A percentile compares a stretch with the other conserved stretches of the same genome.
phyloP scores from a whole-genome alignment of 1,139 yeast species.

The Lodderomyces parapsilosis region DNA sequence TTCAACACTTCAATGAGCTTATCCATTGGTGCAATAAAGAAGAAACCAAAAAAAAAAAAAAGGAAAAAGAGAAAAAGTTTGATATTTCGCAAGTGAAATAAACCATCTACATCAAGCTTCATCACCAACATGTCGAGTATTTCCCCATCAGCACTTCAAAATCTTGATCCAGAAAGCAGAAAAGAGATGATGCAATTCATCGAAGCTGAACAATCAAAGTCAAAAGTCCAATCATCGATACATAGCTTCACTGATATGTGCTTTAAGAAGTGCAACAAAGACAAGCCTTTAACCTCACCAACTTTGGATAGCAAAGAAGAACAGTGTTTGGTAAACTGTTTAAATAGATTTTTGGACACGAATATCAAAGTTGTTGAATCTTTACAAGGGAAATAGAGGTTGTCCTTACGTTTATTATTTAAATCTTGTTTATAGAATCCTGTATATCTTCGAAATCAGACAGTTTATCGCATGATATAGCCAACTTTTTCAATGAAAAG shows the following conservation, averaged over 20 bases:
- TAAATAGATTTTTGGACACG: constrained; percentile 83
- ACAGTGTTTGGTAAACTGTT: constrained; percentile 73
- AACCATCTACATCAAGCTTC: constrained; percentile 1
- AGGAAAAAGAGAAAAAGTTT: constrained; percentile 4
- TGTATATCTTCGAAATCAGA: constrained; percentile 9
- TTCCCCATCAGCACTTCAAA: constrained; percentile 58
- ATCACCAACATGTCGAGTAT: constrained; percentile 53
- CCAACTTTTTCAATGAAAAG: constrained; percentile 5
- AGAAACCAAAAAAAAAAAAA: constrained; percentile 1
- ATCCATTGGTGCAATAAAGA: constrained; percentile 1
- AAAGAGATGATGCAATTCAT: constrained; percentile 74
- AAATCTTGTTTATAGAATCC: constrained; percentile 3
- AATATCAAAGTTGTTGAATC: constrained; percentile 78
- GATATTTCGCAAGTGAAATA: too few species aligned
- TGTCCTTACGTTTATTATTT: background rate
- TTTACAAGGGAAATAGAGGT: constrained; percentile 32
- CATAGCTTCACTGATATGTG: constrained; percentile 89
- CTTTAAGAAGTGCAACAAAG: constrained; percentile 77
- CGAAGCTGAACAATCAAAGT: constrained; percentile 81
- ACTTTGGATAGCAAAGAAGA: constrained; percentile 61
- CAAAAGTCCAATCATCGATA: constrained; percentile 83
- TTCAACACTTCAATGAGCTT: background rate
- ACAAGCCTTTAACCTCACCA: constrained; percentile 47
- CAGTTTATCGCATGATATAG: constrained; percentile 6
- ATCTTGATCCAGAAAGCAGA: constrained; percentile 68